Base-by-base conservation (phyloP, 2,329 filamentous ascomycete genomes). In the Cryphonectria parasitica region DNA sequence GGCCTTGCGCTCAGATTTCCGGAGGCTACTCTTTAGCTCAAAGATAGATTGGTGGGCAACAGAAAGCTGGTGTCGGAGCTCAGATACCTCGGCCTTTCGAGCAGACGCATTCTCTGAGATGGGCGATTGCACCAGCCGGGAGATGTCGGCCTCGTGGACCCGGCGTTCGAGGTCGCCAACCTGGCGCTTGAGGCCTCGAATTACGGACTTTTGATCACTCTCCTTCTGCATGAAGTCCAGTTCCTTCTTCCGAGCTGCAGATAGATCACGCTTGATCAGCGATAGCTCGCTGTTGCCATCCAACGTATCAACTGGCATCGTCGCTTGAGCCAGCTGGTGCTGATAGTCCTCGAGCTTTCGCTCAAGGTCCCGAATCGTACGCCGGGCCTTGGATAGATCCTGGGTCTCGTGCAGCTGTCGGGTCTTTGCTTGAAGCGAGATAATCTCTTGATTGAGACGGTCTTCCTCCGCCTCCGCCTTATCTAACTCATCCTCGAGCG, bases 141-240 rank as follows among this genome's bases (percentile, higher is more conserved):
- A 85, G 56, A 89, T 84, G 62, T 89, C 86, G 7, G 87, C 84
- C 70, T 94, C 89, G 74, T 92, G 90, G 5, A 91, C 83, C 71
- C 91, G 88, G 56, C 87, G 86, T 77, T 93, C 91, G 22, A 94
- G 84, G 49, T 92, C 88, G 2, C 86, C 83, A 64, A 93, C 86
- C 70, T 90, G 87, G 64, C 86, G 85, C 78, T 91, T 92, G 70
- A 92, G 86, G 28, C 83, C 82, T 71, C 90, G 90, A 71, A 91
- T 83, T 1, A 83, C 81, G 41, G 91, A 87, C 74, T 89, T 91
- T 74, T 91, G 88, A 8, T 86, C 79, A 13, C 85, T 82, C 76
- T 93, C 91, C n/a, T 89, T 88, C 75, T 92, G 88, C 41, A 91
- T 80, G 66, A 89, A 85, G 25, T 89, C 86, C 22, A 87, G 85